These are phyloP conservation scores for Psilocybe azurescens DNA, from an alignment of 768 basidiomycete genomes.

Conservation along the genomic window DNA sequence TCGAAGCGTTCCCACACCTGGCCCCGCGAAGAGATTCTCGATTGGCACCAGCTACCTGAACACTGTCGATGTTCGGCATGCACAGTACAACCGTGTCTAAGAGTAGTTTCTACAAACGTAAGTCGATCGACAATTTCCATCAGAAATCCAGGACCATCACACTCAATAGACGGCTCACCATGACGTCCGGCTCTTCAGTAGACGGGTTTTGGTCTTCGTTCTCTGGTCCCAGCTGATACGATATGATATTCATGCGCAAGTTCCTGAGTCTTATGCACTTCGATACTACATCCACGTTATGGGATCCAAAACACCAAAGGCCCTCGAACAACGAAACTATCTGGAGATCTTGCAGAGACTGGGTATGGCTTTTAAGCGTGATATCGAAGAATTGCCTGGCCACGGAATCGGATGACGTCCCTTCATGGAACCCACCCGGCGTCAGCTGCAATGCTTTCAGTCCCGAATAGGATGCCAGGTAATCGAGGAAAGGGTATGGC, in stretches of 20 bases:
- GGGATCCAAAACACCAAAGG: constrained; percentile 4
- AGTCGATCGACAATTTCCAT: neutral
- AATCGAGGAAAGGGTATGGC: constrained; percentile 1
- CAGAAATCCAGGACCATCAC: neutral
- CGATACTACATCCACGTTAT: neutral
- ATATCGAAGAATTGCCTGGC: neutral
- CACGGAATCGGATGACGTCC: neutral
- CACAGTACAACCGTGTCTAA: constrained; percentile 1
- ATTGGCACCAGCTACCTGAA: constrained; percentile 6
- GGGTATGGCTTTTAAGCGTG: neutral
- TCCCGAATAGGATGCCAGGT: constrained; percentile 3
- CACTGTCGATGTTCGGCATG: constrained; percentile 5
- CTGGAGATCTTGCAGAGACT: neutral
- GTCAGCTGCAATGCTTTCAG: neutral
- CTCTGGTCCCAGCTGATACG: neutral
- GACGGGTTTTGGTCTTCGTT: neutral
- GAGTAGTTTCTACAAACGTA: constrained; percentile 4
- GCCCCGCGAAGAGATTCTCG: constrained; percentile 4
- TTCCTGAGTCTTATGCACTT: neutral
- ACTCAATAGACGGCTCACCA: constrained; percentile 5
- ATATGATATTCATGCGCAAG: constrained; percentile 5
- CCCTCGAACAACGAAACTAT: constrained; percentile 2
- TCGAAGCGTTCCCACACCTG: constrained; percentile 5
- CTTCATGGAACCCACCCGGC: neutral
- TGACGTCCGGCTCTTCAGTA: neutral